phyloP scores from a whole-genome alignment of 2,329 filamentous ascomycete genomes.

The Corniculantispora saksenae region DNA sequence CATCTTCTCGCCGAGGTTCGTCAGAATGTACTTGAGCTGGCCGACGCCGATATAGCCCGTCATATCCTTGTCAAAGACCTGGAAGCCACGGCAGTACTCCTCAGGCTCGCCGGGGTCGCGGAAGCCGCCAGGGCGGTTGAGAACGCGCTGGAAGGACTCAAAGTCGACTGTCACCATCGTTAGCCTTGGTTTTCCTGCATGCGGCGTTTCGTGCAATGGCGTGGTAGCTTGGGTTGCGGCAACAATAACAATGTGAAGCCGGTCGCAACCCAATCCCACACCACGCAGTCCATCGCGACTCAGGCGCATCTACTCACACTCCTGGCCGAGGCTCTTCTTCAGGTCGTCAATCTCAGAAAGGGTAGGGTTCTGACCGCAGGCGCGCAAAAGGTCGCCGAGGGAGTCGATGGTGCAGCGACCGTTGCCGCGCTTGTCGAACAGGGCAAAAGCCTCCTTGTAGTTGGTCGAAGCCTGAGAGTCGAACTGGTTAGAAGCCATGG shows the following conservation, averaged over 20 bases:
- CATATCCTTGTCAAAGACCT: conserved; percentile 99
- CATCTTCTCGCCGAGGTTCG: conserved; percentile 99
- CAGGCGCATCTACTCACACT: conserved; percentile 70
- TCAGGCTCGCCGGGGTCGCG: conserved; percentile 96
- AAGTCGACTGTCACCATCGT: conserved; percentile 74
- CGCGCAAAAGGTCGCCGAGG: conserved; percentile 90
- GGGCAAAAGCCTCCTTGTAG: conserved; percentile 99
- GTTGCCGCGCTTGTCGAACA: conserved; percentile 99
- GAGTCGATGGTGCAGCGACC: conserved; percentile 85
- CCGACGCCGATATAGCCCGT: conserved; percentile 97
- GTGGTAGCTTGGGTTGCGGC: not conserved
- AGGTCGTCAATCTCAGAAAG: conserved; percentile 89
- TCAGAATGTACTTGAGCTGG: conserved; percentile 96
- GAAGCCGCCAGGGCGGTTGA: conserved; percentile 97
- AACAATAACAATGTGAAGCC: conserved; percentile 13
- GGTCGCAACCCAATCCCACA: conserved; percentile 16
- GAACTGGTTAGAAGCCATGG: conserved; percentile 54
- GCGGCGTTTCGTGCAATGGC: not conserved
- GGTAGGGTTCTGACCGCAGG: conserved; percentile 97
- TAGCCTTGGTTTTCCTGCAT: not conserved
- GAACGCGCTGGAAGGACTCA: conserved; percentile 92
- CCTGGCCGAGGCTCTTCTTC: conserved; percentile 83
- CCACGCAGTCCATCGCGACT: not conserved
- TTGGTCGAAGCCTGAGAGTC: conserved; percentile 77
- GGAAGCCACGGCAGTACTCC: conserved; percentile 97